Evolutionary conservation across 345 rosid genomes (phyloP).

Genomic region (Leavenworthia alabamica): DNA sequence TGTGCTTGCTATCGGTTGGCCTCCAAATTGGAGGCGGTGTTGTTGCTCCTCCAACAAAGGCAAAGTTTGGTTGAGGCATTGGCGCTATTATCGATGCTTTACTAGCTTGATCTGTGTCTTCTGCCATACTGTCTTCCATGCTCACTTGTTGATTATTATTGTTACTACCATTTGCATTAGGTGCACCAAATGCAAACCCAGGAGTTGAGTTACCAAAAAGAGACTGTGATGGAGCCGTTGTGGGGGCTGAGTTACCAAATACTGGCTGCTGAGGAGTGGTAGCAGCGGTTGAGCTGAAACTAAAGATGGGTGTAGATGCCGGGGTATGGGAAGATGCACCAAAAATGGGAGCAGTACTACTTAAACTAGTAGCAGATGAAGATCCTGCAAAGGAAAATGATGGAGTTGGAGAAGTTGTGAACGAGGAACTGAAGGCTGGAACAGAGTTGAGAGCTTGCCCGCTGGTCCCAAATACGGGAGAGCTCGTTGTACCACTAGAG

Average conservation of each 20-base stretch:
- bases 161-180: conserved; percentile 34
- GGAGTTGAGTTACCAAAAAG: conserved; percentile 45
- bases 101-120: conserved; percentile 68
- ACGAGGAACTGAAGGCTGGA: conserved; percentile 38
- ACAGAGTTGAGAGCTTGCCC: conserved; percentile 46
- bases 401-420: conserved; percentile 39
- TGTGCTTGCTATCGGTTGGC: conserved; percentile 41
- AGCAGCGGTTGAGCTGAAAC: conserved; percentile 47
- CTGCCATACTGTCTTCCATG: conserved; percentile 98
- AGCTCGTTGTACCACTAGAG: conserved; percentile 35
- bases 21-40: conserved; percentile 48
- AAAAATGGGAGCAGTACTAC: conserved; percentile 36
- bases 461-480: conserved; percentile 44
- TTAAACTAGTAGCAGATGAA: conserved; percentile 30
- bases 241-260: conserved; percentile 43
- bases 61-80: conserved; percentile 29
- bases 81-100: conserved; percentile 34
- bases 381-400: conserved; percentile 45
- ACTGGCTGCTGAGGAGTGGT: conserved; percentile 38
- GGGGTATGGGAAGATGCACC: conserved; percentile 43
- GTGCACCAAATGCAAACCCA: conserved; percentile 41
- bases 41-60: conserved; percentile 34
- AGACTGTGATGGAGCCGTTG: conserved; percentile 40
- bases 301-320: conserved; percentile 39
- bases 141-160: conserved; percentile 60